Conservation (phyloP, 2,329 filamentous ascomycete genomes). For the Microdochium trichocladiopsis region DNA sequence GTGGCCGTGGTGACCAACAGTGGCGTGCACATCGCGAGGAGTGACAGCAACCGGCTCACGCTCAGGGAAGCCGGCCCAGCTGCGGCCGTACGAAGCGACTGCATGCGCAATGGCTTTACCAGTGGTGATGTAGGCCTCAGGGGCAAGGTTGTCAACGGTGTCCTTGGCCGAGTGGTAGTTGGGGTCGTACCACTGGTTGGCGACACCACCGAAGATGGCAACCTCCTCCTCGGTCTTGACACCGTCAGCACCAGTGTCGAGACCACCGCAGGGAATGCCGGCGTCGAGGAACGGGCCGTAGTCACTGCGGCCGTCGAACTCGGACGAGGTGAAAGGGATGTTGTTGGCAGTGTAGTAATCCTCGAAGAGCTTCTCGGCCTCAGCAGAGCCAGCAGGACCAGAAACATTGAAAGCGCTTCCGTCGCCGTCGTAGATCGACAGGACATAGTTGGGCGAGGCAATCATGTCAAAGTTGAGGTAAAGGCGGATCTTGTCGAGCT, state of each 20-base stretch:
- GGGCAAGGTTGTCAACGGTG: constrained; percentile 44
- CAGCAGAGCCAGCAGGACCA: constrained; percentile 43
- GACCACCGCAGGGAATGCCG: constrained; percentile 48
- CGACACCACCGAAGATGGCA: constrained; percentile 44
- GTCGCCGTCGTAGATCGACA: constrained; percentile 37
- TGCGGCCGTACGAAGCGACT: constrained; percentile 41
- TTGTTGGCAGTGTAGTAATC: constrained; percentile 35
- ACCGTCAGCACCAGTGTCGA: constrained; percentile 53
- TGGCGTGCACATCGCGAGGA: constrained; percentile 48
- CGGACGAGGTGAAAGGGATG: constrained; percentile 37
- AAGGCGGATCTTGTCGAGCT: constrained; percentile 48
- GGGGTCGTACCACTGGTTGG: constrained; percentile 43
- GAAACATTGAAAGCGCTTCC: constrained; percentile 41
- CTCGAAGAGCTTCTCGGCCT: constrained; percentile 42
- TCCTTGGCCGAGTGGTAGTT: constrained; percentile 51
- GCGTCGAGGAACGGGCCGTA: constrained; percentile 51
- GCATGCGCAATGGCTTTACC: constrained; percentile 46
- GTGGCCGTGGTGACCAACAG: constrained; percentile 17
- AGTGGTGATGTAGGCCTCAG: constrained; percentile 46
- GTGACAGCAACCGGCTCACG: constrained; percentile 34
- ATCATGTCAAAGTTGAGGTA: constrained; percentile 58
- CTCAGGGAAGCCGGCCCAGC: constrained; percentile 34
- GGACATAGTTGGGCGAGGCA: constrained; percentile 38
- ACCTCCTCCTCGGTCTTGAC: constrained; percentile 48
- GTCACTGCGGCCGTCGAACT: constrained; percentile 51